Conservation (phyloP, 345 rosid genomes). For the Aquilaria yunnanensis region DNA sequence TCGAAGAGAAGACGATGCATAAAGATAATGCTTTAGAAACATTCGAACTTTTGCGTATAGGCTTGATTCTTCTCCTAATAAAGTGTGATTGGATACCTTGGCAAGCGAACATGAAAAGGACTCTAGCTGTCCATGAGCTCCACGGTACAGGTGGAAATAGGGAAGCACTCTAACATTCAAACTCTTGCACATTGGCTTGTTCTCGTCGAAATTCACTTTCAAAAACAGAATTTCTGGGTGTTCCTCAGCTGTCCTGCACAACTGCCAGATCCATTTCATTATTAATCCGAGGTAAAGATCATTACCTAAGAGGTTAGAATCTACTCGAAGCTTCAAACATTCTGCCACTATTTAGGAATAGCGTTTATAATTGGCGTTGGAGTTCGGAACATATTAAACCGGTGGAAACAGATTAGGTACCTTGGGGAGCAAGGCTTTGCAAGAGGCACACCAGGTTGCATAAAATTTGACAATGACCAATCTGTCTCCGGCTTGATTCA, state of each 20-base stretch:
- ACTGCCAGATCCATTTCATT: conserved; percentile 35
- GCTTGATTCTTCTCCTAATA: background rate
- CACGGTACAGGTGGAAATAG: conserved; percentile 78
- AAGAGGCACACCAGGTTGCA: conserved; percentile 98
- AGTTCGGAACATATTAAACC: background rate
- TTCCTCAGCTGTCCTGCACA: conserved; percentile 70
- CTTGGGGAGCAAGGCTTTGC: conserved; percentile 87
- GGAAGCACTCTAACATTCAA: conserved; percentile 88
- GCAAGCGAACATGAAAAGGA: conserved; percentile 86
- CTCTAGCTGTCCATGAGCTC: conserved; percentile 75
- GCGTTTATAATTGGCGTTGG: too few relatives aligned
- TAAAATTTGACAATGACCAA: conserved; percentile 90
- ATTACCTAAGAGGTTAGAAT: background rate
- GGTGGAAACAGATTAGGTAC: conserved; percentile 22
- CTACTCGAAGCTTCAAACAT: background rate
- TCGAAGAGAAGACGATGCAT: too few relatives aligned
- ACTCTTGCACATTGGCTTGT: conserved; percentile 86
- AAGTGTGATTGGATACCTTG: conserved; percentile 34
- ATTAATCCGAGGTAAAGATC: background rate
- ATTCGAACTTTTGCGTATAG: background rate
- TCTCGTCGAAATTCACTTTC: conserved; percentile 88
- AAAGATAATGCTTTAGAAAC: background rate
- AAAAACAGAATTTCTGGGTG: conserved; percentile 73
- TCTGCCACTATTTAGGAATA: background rate
- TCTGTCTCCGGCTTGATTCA: conserved; percentile 69